These are phyloP conservation scores for Auriscalpium orientale DNA, from an alignment of 768 basidiomycete species.

Conservation along the genomic window DNA sequence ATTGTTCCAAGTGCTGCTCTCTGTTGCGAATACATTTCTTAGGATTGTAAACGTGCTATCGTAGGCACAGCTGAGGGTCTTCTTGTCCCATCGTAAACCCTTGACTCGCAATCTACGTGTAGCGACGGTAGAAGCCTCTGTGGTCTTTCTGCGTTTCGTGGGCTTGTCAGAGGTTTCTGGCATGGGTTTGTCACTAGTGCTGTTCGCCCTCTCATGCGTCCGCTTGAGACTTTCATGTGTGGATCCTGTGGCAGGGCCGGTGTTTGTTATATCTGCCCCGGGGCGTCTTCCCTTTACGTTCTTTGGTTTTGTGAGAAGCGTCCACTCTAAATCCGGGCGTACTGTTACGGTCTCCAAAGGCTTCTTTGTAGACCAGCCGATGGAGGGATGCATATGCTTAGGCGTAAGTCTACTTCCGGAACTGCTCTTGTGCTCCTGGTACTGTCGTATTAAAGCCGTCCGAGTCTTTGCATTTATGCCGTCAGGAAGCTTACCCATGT, in stretches of 20 bases:
- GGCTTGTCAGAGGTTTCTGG: no score
- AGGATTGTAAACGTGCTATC: constrained; percentile 1
- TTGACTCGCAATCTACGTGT: not conserved
- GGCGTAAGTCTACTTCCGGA: not conserved
- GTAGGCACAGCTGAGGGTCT: constrained; percentile 5
- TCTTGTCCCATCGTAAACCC: not conserved
- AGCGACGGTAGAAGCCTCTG: not conserved
- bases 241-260: no score
- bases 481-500: not conserved
- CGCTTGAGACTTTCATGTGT: no score
- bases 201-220: no score
- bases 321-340: no score
- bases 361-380: no score
- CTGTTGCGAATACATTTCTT: not conserved
- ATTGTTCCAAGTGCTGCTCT: not conserved
- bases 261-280: no score
- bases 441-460: not conserved
- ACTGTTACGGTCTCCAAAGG: no score
- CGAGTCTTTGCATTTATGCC: not conserved
- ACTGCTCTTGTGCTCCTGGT: not conserved
- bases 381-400: no score
- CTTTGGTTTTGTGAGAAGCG: no score
- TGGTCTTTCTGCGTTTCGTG: not conserved
- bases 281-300: no score
- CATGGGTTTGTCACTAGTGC: not conserved